Percentiles rank a stretch among this genome's conserved stretches.
Conservation (phyloP, 2,329 filamentous ascomycete species). For the Epichloe baconii region DNA sequence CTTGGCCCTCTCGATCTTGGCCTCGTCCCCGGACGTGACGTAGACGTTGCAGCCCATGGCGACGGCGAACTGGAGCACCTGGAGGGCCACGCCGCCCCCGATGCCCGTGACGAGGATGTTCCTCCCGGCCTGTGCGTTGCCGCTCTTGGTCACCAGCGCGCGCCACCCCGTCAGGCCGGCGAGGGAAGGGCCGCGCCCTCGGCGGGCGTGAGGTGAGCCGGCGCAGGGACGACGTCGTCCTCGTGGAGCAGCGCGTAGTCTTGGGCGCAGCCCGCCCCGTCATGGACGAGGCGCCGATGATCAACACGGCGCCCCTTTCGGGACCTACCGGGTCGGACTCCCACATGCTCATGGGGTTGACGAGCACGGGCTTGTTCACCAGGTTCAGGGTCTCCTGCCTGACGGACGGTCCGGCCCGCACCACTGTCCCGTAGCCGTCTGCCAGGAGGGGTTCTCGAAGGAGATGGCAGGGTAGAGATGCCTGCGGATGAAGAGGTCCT, state of each 20-base stretch:
- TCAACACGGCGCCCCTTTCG: slow-evolving; percentile 46
- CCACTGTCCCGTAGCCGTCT: slow-evolving; percentile 69
- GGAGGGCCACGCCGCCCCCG: slow-evolving; percentile 80
- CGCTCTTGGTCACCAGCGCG: slow-evolving; percentile 64
- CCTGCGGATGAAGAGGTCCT: slow-evolving; percentile 87
- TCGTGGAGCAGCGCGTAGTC: slow-evolving; percentile 60
- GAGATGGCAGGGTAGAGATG: slow-evolving; percentile 79
- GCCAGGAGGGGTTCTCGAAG: slow-evolving; percentile 69
- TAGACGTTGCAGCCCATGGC: slow-evolving; percentile 65
- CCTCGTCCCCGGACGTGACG: slow-evolving; percentile 61
- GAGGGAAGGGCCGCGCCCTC: slow-evolving; percentile 75
- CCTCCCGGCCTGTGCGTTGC: slow-evolving; percentile 44
- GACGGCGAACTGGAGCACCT: slow-evolving; percentile 66
- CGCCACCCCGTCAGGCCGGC: slow-evolving; percentile 83
- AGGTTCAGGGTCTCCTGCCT: slow-evolving; percentile 28
- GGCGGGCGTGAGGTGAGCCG: slow-evolving; percentile 53
- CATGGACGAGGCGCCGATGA: slow-evolving; percentile 55
- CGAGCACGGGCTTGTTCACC: slow-evolving; percentile 55
- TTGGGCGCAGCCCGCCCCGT: slow-evolving; percentile 55
- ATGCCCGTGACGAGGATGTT: slow-evolving; percentile 86
- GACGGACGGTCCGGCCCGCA: slow-evolving; percentile 42
- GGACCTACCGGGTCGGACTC: slow-evolving; percentile 56
- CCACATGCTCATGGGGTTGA: slow-evolving; percentile 74
- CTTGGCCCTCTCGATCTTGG: slow-evolving; percentile 62
- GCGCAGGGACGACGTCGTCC: slow-evolving; percentile 58